Percentiles rank a stretch among this genome's conserved stretches.
Evolutionary conservation across 371 early-diverging fungal species (phyloP).

Genomic region (Choanephora cucurbitarum): DNA sequence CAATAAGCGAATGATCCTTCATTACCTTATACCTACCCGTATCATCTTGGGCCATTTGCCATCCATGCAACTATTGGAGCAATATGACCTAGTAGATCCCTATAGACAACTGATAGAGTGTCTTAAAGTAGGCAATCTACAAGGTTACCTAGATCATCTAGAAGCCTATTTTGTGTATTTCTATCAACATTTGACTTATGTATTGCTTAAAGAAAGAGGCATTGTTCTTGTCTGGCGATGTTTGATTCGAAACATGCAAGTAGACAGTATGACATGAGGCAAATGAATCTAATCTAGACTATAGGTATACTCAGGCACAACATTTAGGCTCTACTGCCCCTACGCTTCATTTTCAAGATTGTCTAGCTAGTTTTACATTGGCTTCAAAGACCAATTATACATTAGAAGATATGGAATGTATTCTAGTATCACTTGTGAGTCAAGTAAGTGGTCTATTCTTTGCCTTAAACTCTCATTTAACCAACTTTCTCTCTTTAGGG

Average conservation of each 20-base stretch:
- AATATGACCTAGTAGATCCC: conserved; percentile 35
- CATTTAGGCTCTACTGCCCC: background rate
- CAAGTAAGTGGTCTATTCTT: conserved; percentile 39
- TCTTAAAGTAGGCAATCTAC: conserved; percentile 35
- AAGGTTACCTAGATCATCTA: conserved; percentile 29
- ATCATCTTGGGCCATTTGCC: conserved; percentile 56
- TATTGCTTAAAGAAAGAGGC: conserved; percentile 39
- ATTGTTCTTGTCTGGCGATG: conserved; percentile 46
- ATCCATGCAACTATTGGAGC: conserved; percentile 25
- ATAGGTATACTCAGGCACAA: conserved; percentile 5
- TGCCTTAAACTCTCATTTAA: no score
- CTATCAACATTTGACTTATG: conserved; percentile 28
- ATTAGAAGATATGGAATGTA: conserved; percentile 39
- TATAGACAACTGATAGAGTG: conserved; percentile 23
- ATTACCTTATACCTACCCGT: conserved; percentile 54
- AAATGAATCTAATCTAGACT: no score
- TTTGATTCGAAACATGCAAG: conserved; percentile 39
- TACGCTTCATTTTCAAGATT: conserved; percentile 16
- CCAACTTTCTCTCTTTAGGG: no score
- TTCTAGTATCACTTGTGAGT: conserved; percentile 46
- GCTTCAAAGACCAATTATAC: conserved; percentile 14
- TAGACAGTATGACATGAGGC: no score
- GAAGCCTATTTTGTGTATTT: conserved; percentile 36
- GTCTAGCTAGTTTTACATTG: conserved; percentile 27
- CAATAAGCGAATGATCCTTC: conserved; percentile 47